Conservation (phyloP, 2,329 filamentous ascomycete genomes). For the Paraphoma chrysanthemicola region DNA sequence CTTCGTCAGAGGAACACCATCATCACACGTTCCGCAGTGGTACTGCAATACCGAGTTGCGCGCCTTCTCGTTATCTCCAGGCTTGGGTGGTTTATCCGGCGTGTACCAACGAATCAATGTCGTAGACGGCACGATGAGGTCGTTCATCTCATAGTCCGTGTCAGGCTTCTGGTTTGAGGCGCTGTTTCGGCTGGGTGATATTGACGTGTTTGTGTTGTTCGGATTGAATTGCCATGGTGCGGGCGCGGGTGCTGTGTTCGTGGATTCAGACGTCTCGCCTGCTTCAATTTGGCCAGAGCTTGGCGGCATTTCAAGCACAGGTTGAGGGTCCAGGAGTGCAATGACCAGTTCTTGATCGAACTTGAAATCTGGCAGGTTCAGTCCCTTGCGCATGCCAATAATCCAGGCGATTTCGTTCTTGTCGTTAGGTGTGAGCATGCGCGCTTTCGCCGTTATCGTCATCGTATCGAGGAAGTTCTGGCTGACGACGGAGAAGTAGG, state of each 20-base stretch:
- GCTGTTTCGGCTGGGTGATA: not conserved
- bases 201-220: not conserved
- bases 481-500: constrained; percentile 35
- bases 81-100: constrained; percentile 13
- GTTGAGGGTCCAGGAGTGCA: constrained; percentile 22
- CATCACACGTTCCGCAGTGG: constrained; percentile 28
- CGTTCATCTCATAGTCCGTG: constrained; percentile 4
- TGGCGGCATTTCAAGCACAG: not conserved
- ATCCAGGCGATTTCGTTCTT: constrained; percentile 32
- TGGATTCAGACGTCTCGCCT: not conserved
- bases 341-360: constrained; percentile 39
- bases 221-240: constrained; percentile 26
- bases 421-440: constrained; percentile 23
- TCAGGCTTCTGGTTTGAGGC: not conserved
- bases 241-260: not conserved
- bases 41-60: constrained; percentile 17
- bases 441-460: constrained; percentile 13
- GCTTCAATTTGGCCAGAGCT: not conserved
- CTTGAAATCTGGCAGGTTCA: constrained; percentile 23
- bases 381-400: constrained; percentile 22
- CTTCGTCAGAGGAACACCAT: constrained; percentile 32
- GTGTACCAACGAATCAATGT: constrained; percentile 35
- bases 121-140: constrained; percentile 29
- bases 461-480: constrained; percentile 30
- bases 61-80: constrained; percentile 18